A percentile compares a stretch with the other conserved stretches of the same genome.
Conservation (phyloP, 2,329 filamentous ascomycete species). For the Leptographium radiaticola region DNA sequence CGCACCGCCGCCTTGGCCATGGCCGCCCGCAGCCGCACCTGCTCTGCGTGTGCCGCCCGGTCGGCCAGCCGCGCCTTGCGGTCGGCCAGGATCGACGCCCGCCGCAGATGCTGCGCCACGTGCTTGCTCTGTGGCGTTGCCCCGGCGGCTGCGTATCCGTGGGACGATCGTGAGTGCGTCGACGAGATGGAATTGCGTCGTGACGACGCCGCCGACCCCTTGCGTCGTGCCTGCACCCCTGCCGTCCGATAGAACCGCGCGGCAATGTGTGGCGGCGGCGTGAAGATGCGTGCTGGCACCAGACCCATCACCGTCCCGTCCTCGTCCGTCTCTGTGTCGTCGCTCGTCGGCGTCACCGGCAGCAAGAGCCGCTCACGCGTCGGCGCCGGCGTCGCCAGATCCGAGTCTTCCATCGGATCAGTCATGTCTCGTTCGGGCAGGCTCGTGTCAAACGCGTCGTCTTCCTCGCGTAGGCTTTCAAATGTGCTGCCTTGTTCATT, state of each 20-base stretch:
- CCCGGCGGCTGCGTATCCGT: conserved; percentile 31
- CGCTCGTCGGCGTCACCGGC: background rate
- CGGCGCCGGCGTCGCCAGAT: too few species aligned
- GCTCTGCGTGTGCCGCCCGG: conserved; percentile 69
- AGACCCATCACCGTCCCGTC: background rate
- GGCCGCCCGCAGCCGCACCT: conserved; percentile 64
- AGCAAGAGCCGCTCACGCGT: background rate
- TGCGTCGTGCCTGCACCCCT: conserved; percentile 41
- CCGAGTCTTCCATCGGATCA: too few species aligned
- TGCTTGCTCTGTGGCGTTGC: conserved; percentile 56
- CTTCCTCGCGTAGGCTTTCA: too few species aligned
- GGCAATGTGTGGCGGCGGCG: conserved; percentile 63
- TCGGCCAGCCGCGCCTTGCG: conserved; percentile 70
- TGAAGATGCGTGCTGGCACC: conserved; percentile 26
- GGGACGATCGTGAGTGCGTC: conserved; percentile 56
- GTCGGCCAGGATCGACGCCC: conserved; percentile 68
- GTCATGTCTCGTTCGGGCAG: too few species aligned
- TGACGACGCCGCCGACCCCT: conserved; percentile 65
- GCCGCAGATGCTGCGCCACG: conserved; percentile 65
- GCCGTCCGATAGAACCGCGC: conserved; percentile 60
- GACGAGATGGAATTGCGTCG: conserved; percentile 71
- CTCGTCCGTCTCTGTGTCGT: conserved; percentile 8
- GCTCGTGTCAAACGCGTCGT: too few species aligned
- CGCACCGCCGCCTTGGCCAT: conserved; percentile 56
- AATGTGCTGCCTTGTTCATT: too few species aligned